A percentile compares a stretch with the other conserved stretches of the same genome.
Evolutionary conservation across 2,329 filamentous ascomycete genomes (phyloP).

Genomic region (Aspergillus sp.): DNA sequence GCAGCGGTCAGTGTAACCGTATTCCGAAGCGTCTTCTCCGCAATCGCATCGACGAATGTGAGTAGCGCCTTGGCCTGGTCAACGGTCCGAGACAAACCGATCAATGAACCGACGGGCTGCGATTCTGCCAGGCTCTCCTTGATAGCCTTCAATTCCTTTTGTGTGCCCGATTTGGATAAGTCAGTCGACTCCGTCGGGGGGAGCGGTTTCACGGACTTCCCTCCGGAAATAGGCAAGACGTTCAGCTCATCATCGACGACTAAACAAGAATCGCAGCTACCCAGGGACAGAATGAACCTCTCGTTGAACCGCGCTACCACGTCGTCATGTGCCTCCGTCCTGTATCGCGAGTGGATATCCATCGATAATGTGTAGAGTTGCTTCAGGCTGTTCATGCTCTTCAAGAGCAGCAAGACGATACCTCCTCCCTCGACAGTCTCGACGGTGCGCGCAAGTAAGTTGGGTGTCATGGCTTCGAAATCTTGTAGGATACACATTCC

Average conservation of each 20-base stretch:
- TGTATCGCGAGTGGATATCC: conserved; percentile 94
- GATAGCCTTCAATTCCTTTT: conserved; percentile 71
- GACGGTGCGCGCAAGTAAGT: conserved; percentile 85
- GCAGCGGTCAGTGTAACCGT: conserved; percentile 91
- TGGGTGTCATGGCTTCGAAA: conserved; percentile 97
- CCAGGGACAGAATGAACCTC: conserved; percentile 88
- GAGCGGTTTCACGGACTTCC: conserved; percentile 77
- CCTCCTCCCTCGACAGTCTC: conserved; percentile 97
- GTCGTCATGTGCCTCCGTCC: conserved; percentile 92
- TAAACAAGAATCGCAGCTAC: conserved; percentile 88
- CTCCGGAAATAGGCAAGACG: conserved; percentile 91
- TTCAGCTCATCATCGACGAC: conserved; percentile 98
- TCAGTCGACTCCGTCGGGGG: conserved; percentile 69
- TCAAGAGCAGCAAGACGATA: conserved; percentile 79
- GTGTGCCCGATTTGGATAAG: conserved; percentile 61
- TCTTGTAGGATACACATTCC: conserved; percentile 98
- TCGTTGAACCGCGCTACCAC: conserved; percentile 97
- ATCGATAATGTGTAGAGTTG: conserved; percentile 95
- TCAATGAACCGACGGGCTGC: conserved; percentile 75
- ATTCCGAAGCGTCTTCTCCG: conserved; percentile 88
- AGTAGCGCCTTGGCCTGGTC: conserved; percentile 96
- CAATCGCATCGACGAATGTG: conserved; percentile 92
- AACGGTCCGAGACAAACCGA: conserved; percentile 79
- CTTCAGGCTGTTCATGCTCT: conserved; percentile 94
- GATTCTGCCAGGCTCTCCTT: conserved; percentile 83